A percentile compares a stretch with the other conserved stretches of the same genome.
Conservation (phyloP, 2,329 filamentous ascomycete genomes). For the Metarhizium anisopliae region DNA sequence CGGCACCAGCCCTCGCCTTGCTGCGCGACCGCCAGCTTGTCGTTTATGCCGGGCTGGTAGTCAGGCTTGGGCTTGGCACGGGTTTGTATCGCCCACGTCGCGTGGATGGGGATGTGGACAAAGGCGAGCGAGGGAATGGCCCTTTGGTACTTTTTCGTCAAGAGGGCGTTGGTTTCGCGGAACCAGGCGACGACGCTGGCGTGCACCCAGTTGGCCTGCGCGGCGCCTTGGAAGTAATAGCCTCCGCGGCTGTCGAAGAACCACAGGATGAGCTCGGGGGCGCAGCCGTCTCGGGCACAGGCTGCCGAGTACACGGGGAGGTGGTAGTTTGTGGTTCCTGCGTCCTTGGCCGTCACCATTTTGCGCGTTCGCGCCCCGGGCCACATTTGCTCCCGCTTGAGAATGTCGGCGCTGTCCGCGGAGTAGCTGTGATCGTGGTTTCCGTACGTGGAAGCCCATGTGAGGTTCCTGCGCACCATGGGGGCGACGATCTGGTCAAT, state of each 20-base stretch:
- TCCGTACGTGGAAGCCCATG: constrained; percentile 61
- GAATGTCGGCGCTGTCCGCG: constrained; percentile 35
- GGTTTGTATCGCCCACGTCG: constrained; percentile 27
- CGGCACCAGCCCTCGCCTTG: constrained; percentile 35
- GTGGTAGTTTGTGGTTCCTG: constrained; percentile 38
- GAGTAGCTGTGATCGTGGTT: constrained; percentile 60
- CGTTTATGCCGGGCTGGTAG: constrained; percentile 35
- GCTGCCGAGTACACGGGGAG: constrained; percentile 24
- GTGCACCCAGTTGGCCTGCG: constrained; percentile 36
- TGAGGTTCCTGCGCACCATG: constrained; percentile 42
- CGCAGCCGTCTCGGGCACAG: constrained; percentile 24
- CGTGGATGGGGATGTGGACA: constrained; percentile 38
- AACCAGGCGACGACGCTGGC: constrained; percentile 36
- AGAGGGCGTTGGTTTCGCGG: constrained; percentile 18
- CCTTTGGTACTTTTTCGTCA: constrained; percentile 21
- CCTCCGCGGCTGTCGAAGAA: constrained; percentile 64
- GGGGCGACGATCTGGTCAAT: constrained; percentile 50
- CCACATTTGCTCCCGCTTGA: constrained; percentile 29
- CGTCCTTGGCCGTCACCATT: constrained; percentile 27
- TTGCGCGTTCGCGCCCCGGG: constrained; percentile 27
- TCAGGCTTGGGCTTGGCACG: constrained; percentile 20
- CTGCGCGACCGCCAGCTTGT: constrained; percentile 29
- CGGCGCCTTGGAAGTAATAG: constrained; percentile 29
- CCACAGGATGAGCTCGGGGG: constrained; percentile 48
- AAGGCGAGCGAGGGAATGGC: constrained; percentile 37